These are phyloP conservation scores for Phytophthora sojae DNA, from an alignment of 352 stramenopile species.

Conservation along the genomic window DNA sequence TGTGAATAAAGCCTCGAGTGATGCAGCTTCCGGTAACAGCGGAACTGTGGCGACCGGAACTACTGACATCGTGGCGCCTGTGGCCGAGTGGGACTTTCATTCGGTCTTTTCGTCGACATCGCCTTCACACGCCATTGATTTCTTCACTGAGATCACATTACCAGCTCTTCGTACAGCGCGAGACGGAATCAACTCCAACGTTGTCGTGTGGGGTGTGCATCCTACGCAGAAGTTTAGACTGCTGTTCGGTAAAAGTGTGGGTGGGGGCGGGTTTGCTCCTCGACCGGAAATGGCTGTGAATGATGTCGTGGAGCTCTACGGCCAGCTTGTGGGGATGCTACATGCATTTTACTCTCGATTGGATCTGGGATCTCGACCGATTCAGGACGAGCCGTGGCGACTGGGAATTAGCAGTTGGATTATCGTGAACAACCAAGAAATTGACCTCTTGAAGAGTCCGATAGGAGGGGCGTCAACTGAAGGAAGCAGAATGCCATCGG, in stretches of 20 bases:
- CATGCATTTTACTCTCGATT: conserved; percentile 53
- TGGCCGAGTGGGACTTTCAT: conserved; percentile 69
- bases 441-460: conserved; percentile 56
- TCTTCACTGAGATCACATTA: conserved; percentile 66
- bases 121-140: conserved; percentile 47
- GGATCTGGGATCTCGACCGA: conserved; percentile 14
- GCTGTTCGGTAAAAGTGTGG: conserved; percentile 70
- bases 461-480: conserved; percentile 3
- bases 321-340: conserved; percentile 63
- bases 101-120: conserved; percentile 62
- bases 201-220: conserved; percentile 71
- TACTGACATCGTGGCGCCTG: not conserved
- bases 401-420: conserved; percentile 79
- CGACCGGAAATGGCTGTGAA: conserved; percentile 33
- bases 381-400: conserved; percentile 36
- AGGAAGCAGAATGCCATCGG: not conserved
- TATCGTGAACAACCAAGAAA: conserved; percentile 67
- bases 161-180: conserved; percentile 52
- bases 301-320: conserved; percentile 61
- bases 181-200: conserved; percentile 69
- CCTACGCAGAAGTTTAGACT: conserved; percentile 78
- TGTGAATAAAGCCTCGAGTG: conserved; percentile 38
- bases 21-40: not conserved
- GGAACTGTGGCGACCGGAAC: not conserved
- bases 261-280: conserved; percentile 19